Conservation (phyloP, 1,284 basidiomycete genomes). For the Ustilago curta region DNA sequence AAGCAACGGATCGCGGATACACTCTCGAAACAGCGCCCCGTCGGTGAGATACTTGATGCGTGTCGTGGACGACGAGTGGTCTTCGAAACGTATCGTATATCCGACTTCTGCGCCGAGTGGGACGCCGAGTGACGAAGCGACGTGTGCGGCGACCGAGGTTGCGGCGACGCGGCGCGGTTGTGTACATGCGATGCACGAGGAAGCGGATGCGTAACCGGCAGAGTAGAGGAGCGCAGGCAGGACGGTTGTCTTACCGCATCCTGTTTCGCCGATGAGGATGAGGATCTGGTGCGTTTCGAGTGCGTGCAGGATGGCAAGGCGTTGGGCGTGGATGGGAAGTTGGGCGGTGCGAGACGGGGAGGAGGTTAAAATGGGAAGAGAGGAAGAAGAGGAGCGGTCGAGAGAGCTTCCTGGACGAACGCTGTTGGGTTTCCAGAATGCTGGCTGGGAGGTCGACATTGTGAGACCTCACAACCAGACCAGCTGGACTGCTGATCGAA, state of each 20-base stretch:
- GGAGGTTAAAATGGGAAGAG: neutral
- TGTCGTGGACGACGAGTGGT: slow-evolving; percentile 65
- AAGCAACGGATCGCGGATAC: slow-evolving; percentile 60
- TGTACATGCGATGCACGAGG: slow-evolving; percentile 67
- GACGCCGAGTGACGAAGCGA: slow-evolving; percentile 67
- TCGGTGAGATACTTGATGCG: slow-evolving; percentile 68
- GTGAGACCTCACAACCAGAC: neutral
- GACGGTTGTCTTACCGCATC: slow-evolving; percentile 71
- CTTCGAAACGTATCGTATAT: slow-evolving; percentile 71
- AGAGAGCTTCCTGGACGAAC: slow-evolving; percentile 51
- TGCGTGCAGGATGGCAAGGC: slow-evolving; percentile 82
- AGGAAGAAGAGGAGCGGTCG: slow-evolving; percentile 19
- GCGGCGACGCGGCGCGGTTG: slow-evolving; percentile 69
- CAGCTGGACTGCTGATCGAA: neutral
- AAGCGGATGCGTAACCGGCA: slow-evolving; percentile 73
- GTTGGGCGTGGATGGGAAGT: slow-evolving; percentile 87
- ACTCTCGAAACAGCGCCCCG: slow-evolving; percentile 61
- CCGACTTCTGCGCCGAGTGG: slow-evolving; percentile 83
- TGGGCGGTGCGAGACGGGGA: neutral
- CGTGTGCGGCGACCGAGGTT: slow-evolving; percentile 69
- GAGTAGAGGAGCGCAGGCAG: slow-evolving; percentile 93
- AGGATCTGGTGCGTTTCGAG: slow-evolving; percentile 85
- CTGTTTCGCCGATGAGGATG: slow-evolving; percentile 74
- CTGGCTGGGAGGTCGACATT: slow-evolving; percentile 4
- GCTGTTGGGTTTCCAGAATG: slow-evolving; percentile 67